Evolutionary conservation across 352 stramenopile species (phyloP).

Genomic region (Blastocystis sp.): DNA sequence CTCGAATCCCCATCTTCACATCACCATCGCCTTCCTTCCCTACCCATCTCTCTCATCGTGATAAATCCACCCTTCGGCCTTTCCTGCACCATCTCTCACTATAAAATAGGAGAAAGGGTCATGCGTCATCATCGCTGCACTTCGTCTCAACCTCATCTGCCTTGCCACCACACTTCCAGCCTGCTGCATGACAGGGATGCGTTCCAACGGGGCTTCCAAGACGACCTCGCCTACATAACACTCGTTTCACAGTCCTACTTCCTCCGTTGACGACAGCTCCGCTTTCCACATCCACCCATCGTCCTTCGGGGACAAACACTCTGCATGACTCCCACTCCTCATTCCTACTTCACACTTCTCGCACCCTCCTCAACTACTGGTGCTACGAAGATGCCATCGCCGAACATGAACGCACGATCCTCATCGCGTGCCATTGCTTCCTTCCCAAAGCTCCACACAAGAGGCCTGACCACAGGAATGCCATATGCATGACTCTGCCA

Average conservation of each 20-base stretch:
- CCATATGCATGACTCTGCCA: slow-evolving; percentile 68
- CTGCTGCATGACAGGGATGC: slow-evolving; percentile 90
- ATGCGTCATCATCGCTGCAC: slow-evolving; percentile 83
- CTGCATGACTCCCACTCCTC: not conserved
- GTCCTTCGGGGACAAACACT: slow-evolving; percentile 72
- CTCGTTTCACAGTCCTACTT: slow-evolving; percentile 65
- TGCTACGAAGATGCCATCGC: slow-evolving; percentile 86
- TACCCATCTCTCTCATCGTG: slow-evolving; percentile 87
- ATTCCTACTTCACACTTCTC: slow-evolving; percentile 71
- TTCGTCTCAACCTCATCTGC: slow-evolving; percentile 88
- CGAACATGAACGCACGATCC: slow-evolving; percentile 90
- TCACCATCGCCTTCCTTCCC: slow-evolving; percentile 60
- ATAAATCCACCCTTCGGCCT: slow-evolving; percentile 82
- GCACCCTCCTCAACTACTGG: slow-evolving; percentile 81
- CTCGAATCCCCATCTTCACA: slow-evolving; percentile 54
- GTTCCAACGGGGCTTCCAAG: slow-evolving; percentile 81
- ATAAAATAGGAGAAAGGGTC: slow-evolving; percentile 93
- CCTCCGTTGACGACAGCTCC: not conserved
- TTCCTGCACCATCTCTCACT: slow-evolving; percentile 75
- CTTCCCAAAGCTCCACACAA: slow-evolving; percentile 89
- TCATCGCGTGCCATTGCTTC: slow-evolving; percentile 75
- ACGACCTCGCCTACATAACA: slow-evolving; percentile 68
- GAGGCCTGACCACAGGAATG: slow-evolving; percentile 79
- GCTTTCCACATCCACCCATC: not conserved
- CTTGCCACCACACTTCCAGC: slow-evolving; percentile 85